These are phyloP conservation scores for Fusarium anguioides DNA, from an alignment of 2,329 filamentous ascomycete species.

Conservation along the genomic window DNA sequence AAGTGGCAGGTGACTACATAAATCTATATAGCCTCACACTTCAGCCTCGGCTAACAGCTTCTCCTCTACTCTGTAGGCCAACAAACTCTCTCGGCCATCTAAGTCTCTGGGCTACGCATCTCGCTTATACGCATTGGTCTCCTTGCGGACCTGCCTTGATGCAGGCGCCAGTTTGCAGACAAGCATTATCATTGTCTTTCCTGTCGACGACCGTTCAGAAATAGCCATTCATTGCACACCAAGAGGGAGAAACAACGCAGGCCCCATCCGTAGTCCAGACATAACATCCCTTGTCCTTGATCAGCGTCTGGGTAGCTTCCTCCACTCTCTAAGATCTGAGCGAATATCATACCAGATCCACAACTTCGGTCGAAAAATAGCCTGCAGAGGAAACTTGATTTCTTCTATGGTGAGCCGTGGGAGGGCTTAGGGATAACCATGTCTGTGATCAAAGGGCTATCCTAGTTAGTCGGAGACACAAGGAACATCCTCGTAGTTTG, in stretches of 20 bases:
- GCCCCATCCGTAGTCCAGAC: not conserved
- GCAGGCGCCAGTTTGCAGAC: constrained; percentile 1
- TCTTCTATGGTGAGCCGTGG: constrained; percentile 7
- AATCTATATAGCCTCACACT: constrained; percentile 30
- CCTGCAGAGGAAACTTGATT: constrained; percentile 39
- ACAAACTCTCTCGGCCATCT: not conserved
- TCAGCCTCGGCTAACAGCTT: not conserved
- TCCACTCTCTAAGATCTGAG: constrained; percentile 11
- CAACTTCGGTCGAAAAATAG: constrained; percentile 4
- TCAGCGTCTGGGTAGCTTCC: constrained; percentile 6
- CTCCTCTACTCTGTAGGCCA: not conserved
- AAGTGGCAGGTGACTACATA: constrained; percentile 11
- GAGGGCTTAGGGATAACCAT: constrained; percentile 35
- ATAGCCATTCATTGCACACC: constrained; percentile 3
- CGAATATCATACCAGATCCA: constrained; percentile 17
- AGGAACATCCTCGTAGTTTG: constrained; percentile 31
- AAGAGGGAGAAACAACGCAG: not conserved
- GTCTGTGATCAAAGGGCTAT: constrained; percentile 26
- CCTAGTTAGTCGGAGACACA: constrained; percentile 30
- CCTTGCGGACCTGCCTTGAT: constrained; percentile 10
- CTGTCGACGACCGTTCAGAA: not conserved
- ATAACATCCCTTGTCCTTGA: constrained; percentile 3
- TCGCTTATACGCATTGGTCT: constrained; percentile 20
- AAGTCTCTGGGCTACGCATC: not conserved
- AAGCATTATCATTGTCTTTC: constrained; percentile 5